These are phyloP conservation scores for Fusarium secorum DNA, from an alignment of 2,329 filamentous ascomycete species.

Conservation along the genomic window DNA sequence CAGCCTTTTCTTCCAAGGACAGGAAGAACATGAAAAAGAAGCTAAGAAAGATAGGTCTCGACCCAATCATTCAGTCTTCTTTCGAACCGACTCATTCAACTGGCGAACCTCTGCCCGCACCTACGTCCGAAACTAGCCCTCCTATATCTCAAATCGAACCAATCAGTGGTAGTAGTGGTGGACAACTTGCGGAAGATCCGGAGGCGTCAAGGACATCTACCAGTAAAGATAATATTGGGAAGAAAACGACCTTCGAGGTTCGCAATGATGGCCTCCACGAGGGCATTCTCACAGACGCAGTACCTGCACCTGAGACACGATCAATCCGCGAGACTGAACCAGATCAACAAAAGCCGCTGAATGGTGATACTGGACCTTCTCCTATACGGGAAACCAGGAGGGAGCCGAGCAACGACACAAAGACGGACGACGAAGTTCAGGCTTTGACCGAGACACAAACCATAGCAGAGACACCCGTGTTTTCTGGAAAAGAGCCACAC, in stretches of 20 bases:
- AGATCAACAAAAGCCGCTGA: constrained; percentile 9
- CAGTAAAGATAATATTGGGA: not conserved
- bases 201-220: not conserved
- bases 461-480: not conserved
- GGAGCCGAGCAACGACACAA: not conserved
- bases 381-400: not conserved
- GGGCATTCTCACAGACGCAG: not conserved
- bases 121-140: not conserved
- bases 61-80: constrained; percentile 21
- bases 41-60: constrained; percentile 32
- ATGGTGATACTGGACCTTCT: not conserved
- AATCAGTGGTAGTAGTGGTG: not conserved
- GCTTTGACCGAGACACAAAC: not conserved
- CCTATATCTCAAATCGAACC: not conserved
- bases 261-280: not conserved
- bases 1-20: constrained; percentile 25
- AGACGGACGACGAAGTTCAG: not conserved
- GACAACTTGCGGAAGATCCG: not conserved
- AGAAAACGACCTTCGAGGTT: not conserved
- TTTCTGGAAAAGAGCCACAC: not conserved
- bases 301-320: not conserved
- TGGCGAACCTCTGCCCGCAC: not conserved
- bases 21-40: constrained; percentile 38
- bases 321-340: not conserved
- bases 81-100: not conserved